Conservation (phyloP, 805 yeast genomes). For the Candida patagonica region DNA sequence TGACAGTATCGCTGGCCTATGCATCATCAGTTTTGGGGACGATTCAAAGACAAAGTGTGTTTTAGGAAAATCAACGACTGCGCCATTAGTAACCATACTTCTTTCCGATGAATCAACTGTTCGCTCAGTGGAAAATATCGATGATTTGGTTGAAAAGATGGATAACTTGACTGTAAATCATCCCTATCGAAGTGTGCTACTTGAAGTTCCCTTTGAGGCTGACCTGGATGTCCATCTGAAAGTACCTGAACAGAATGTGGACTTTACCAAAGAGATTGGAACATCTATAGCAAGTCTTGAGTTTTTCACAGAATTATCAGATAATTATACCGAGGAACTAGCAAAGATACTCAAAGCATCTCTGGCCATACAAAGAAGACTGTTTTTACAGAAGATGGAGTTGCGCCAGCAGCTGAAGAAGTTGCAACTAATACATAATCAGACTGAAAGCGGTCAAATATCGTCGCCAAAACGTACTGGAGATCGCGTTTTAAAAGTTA, state of each 20-base stretch:
- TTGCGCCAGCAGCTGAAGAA: conserved; percentile 32
- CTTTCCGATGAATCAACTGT: neutral
- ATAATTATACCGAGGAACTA: conserved; percentile 17
- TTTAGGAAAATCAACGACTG: too few species aligned
- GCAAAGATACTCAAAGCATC: conserved; percentile 30
- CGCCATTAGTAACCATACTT: neutral
- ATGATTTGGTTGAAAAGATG: neutral
- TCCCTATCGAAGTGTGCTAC: neutral
- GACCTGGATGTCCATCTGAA: conserved; percentile 5
- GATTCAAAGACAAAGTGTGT: neutral
- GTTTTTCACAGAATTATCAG: conserved; percentile 19
- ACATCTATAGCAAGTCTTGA: conserved; percentile 20
- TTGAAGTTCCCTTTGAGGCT: conserved; percentile 1
- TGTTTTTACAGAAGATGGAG: conserved; percentile 34
- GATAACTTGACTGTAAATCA: neutral
- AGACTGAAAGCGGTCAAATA: neutral
- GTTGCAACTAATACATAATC: neutral
- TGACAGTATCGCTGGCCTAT: neutral
- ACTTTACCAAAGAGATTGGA: conserved; percentile 11
- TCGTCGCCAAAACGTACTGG: conserved; percentile 4
- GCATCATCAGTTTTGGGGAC: neutral
- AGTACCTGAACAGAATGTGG: conserved; percentile 1
- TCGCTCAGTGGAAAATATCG: neutral
- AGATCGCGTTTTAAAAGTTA: conserved; percentile 14
- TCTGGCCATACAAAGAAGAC: conserved; percentile 28